Percentiles rank a stretch among this genome's conserved stretches.
Conservation (phyloP, 2,329 filamentous ascomycete species). For the Hypoxylon rubiginosum region DNA sequence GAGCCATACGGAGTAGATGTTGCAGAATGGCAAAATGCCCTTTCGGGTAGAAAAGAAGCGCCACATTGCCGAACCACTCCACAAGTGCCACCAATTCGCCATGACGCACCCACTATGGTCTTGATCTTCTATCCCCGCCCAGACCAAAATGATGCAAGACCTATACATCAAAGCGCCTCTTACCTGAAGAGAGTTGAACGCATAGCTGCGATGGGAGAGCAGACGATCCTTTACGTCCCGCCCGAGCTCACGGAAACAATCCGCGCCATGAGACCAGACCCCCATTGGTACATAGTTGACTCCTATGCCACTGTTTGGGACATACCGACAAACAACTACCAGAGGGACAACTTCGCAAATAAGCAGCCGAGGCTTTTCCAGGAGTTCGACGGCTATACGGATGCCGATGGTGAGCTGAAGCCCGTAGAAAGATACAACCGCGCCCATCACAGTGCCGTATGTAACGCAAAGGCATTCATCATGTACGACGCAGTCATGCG, state of each 20-base stretch:
- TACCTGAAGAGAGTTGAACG: constrained; percentile 39
- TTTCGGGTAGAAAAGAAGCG: constrained; percentile 15
- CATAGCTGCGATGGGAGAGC: constrained; percentile 37
- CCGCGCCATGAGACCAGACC: constrained; percentile 33
- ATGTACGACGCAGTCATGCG: constrained; percentile 42
- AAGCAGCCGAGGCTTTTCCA: constrained; percentile 30
- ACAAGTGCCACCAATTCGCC: constrained; percentile 19
- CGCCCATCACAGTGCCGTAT: constrained; percentile 38
- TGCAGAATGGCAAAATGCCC: constrained; percentile 25
- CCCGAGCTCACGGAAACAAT: constrained; percentile 30
- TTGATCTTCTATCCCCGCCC: constrained; percentile 40
- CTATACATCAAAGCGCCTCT: constrained; percentile 34
- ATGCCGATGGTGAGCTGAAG: constrained; percentile 32
- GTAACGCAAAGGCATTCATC: constrained; percentile 41
- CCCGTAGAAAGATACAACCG: constrained; percentile 39
- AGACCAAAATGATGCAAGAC: constrained; percentile 30
- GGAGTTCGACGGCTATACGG: constrained; percentile 33
- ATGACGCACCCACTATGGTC: constrained; percentile 36
- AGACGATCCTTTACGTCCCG: constrained; percentile 39
- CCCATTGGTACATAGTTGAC: constrained; percentile 39
- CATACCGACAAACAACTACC: constrained; percentile 40
- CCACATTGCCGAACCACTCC: constrained; percentile 13
- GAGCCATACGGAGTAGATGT: constrained; percentile 21
- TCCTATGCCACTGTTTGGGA: constrained; percentile 39
- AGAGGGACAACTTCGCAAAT: constrained; percentile 37